Evolutionary conservation across 495 filamentous ascomycete species (phyloP), one percentile per base, ranked within the genome.

Genomic region (Talaromyces thailandensis): DNA sequence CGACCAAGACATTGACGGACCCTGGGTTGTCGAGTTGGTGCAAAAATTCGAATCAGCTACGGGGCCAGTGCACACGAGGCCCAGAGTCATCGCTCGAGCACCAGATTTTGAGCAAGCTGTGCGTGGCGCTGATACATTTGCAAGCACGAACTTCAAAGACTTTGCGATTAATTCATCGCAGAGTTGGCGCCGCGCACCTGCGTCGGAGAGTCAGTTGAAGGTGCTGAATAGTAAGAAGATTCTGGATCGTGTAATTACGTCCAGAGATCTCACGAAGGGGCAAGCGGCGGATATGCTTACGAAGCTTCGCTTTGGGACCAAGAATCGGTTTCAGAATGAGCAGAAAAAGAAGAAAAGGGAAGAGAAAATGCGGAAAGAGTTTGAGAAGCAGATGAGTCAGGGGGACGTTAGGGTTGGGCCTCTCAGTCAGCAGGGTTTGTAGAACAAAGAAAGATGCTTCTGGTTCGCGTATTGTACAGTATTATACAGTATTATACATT

Each of bases 201-300:
- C 94, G 1, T 87, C 88, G 0, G 68, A 84, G 1, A 81, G 78
- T 2, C 94, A 98, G 68, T 59, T 96, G 0, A 71, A 76, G 2
- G 82, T 92, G 35, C 69, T 98, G 28, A 95, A 95, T 65, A 86
- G 82, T 64, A 66, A 88, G 5, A 75, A 84, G 4, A 73, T 77
- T 1, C 73, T 79, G 9, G 70, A 84, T 1, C 79, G 85, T n/a
- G 74, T 79, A 56, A 68, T 94, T 18, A 76, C 64, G n/a, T 43
- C 72, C 0, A 70, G 68, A 1, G 79, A 83, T 31, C 62, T 96
- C 48, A 95, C 84, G 4, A 91, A 91, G 60, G 94, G 94, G 1
- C 82, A 84, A 67, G 95, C 94, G 32, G 81, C 81, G 21, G 94
- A 98, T 75, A 91, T 96, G 84, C 96, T 98, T 63, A 95, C 89